Evolutionary conservation across 495 filamentous ascomycete species (phyloP).

Genomic region (Lichina pygmaea): DNA sequence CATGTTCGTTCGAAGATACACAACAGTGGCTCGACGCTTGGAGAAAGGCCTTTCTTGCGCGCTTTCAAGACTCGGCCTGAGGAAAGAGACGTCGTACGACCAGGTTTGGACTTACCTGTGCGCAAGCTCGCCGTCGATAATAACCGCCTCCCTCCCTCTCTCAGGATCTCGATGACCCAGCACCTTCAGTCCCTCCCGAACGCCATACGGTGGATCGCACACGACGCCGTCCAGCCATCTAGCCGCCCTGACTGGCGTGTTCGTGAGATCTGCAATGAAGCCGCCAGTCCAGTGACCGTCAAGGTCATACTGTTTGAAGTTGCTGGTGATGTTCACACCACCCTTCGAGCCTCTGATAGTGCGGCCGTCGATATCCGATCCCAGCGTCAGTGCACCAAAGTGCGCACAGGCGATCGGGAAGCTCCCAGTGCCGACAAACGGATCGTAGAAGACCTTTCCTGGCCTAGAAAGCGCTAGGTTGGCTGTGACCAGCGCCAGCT

Average conservation of each 20-base stretch:
- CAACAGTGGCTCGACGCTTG: background rate
- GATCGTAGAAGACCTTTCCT: constrained; percentile 70
- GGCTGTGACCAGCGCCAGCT: constrained; percentile 70
- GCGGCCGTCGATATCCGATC: constrained; percentile 81
- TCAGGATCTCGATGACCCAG: constrained; percentile 44
- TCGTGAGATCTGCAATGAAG: constrained; percentile 72
- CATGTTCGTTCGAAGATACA: background rate
- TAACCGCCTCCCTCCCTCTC: constrained; percentile 28
- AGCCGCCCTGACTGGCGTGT: constrained; percentile 36
- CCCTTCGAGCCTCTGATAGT: constrained; percentile 44
- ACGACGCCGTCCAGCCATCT: constrained; percentile 64
- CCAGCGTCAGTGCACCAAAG: constrained; percentile 57
- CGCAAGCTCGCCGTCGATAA: constrained; percentile 39
- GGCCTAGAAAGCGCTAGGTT: constrained; percentile 67
- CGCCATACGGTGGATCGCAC: constrained; percentile 97
- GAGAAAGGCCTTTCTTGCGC: no score
- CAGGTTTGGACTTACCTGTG: constrained; percentile 24
- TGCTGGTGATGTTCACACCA: constrained; percentile 29
- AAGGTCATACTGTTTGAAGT: constrained; percentile 68
- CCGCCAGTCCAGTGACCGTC: constrained; percentile 35
- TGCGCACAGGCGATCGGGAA: constrained; percentile 71
- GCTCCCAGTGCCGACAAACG: constrained; percentile 82
- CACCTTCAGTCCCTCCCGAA: constrained; percentile 74
- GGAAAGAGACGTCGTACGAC: constrained; percentile 4
- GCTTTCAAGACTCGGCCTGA: background rate